Evolutionary conservation across 2,329 filamentous ascomycete genomes (phyloP).

Genomic region (Tolypocladium cylindrosporum): DNA sequence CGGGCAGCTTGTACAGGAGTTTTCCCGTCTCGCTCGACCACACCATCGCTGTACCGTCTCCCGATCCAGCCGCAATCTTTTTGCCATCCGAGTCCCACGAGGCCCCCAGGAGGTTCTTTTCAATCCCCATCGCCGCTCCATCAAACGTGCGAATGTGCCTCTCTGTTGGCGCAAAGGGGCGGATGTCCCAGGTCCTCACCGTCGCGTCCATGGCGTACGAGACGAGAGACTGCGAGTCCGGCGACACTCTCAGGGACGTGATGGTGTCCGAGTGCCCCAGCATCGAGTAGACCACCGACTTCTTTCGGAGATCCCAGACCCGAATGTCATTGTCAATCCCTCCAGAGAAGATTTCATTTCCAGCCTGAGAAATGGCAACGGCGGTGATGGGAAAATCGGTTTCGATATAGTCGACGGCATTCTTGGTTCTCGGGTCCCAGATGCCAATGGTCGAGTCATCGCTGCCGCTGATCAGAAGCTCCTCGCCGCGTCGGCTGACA

Average conservation of each 20-base stretch:
- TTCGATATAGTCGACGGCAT: constrained; percentile 77
- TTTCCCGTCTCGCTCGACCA: constrained; percentile 89
- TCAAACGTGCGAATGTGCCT: constrained; percentile 82
- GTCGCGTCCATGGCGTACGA: constrained; percentile 94
- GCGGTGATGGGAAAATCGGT: constrained; percentile 90
- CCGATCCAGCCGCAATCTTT: constrained; percentile 79
- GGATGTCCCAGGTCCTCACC: constrained; percentile 89
- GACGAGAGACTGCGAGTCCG: constrained; percentile 80
- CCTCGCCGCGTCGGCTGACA: constrained; percentile 80
- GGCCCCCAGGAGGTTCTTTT: constrained; percentile 83
- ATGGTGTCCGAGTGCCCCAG: constrained; percentile 85
- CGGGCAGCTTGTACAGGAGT: constrained; percentile 86
- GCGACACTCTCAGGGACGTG: constrained; percentile 82
- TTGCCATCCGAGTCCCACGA: constrained; percentile 85
- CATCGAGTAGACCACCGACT: constrained; percentile 78
- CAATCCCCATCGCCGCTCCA: constrained; percentile 75
- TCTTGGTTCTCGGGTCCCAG: constrained; percentile 90
- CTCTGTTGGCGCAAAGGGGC: constrained; percentile 85
- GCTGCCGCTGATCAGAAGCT: constrained; percentile 80
- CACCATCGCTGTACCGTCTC: constrained; percentile 81
- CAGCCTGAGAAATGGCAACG: constrained; percentile 82
- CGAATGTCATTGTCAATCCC: constrained; percentile 97
- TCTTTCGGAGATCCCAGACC: constrained; percentile 93
- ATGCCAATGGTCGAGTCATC: constrained; percentile 92
- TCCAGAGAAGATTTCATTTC: constrained; percentile 89